A percentile compares a stretch with the other conserved stretches of the same genome.
These are phyloP conservation scores for Tremellales sp. DNA, from an alignment of 1,284 basidiomycete species.

Conservation along the genomic window DNA sequence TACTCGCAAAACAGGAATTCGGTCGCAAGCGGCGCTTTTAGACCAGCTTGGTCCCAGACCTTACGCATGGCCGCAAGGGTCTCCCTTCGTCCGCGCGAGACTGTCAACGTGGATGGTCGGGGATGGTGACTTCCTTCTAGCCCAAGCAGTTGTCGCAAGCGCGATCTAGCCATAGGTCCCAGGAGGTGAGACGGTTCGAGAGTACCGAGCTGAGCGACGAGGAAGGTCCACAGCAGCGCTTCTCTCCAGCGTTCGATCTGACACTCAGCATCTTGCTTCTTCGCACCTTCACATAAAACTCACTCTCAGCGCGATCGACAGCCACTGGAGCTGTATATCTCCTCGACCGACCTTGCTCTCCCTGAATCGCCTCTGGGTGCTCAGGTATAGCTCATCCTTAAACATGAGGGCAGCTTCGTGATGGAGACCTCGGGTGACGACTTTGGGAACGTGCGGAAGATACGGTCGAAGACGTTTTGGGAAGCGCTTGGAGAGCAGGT, in stretches of 20 bases:
- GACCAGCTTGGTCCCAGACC: conserved; percentile 31
- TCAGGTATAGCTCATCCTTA: conserved; percentile 27
- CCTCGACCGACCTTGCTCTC: conserved; percentile 34
- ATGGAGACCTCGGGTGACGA: conserved; percentile 40
- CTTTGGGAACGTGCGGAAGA: conserved; percentile 43
- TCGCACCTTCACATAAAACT: not conserved
- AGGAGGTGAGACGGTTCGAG: conserved; percentile 8
- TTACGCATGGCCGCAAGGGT: conserved; percentile 25
- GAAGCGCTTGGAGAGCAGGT: conserved; percentile 38
- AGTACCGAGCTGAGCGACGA: conserved; percentile 37
- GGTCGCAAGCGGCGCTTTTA: conserved; percentile 36
- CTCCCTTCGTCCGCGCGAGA: too few species aligned
- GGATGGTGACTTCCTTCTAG: too few species aligned
- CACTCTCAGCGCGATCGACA: conserved; percentile 31
- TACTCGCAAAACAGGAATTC: conserved; percentile 37
- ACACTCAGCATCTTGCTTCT: not conserved
- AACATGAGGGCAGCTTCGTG: conserved; percentile 46
- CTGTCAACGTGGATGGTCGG: too few species aligned
- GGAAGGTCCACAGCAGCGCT: conserved; percentile 44
- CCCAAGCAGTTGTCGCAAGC: too few species aligned
- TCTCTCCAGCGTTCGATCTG: conserved; percentile 47
- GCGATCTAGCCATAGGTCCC: too few species aligned
- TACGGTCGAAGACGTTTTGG: conserved; percentile 40
- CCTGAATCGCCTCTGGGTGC: conserved; percentile 35
- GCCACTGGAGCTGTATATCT: conserved; percentile 45